Evolutionary conservation across 441 rosid genomes (phyloP).

Genomic region (Adansonia gregorii): DNA sequence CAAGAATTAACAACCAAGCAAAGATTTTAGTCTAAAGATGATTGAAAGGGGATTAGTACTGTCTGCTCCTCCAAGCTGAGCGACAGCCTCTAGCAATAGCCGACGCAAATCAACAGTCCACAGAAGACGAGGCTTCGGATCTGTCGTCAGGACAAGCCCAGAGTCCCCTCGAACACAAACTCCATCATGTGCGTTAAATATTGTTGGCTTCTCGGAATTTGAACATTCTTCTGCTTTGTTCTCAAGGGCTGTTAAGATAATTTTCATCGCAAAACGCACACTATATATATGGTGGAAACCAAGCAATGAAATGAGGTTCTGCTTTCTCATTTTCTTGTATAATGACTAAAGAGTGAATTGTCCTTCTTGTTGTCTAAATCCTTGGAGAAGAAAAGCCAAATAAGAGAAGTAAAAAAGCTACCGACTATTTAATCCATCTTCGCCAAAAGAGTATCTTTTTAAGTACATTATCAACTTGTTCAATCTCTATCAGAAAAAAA

Average conservation of each 20-base stretch:
- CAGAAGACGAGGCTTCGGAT: slow-evolving; percentile 39
- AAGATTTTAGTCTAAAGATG: background rate
- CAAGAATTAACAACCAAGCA: background rate
- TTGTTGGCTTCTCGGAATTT: slow-evolving; percentile 27
- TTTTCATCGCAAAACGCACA: background rate
- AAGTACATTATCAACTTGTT: background rate
- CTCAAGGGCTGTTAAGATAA: background rate
- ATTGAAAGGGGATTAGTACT: slow-evolving; percentile 21
- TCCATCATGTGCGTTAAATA: slow-evolving; percentile 29
- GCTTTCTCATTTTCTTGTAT: background rate
- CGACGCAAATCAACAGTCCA: slow-evolving; percentile 41
- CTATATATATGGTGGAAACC: background rate
- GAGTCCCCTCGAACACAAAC: slow-evolving; percentile 34
- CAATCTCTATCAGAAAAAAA: too few relatives aligned
- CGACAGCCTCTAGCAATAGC: slow-evolving; percentile 37
- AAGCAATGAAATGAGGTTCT: background rate
- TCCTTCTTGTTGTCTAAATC: background rate
- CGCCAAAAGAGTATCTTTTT: background rate
- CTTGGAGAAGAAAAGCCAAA: background rate
- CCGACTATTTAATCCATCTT: background rate
- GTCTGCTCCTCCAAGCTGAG: slow-evolving; percentile 43
- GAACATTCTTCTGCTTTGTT: slow-evolving; percentile 16
- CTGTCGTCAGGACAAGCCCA: slow-evolving; percentile 39
- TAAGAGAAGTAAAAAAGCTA: background rate
- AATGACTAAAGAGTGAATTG: background rate